Base-by-base conservation (phyloP, 306 rosid species). In the Dalbergia cochinchinensis region DNA sequence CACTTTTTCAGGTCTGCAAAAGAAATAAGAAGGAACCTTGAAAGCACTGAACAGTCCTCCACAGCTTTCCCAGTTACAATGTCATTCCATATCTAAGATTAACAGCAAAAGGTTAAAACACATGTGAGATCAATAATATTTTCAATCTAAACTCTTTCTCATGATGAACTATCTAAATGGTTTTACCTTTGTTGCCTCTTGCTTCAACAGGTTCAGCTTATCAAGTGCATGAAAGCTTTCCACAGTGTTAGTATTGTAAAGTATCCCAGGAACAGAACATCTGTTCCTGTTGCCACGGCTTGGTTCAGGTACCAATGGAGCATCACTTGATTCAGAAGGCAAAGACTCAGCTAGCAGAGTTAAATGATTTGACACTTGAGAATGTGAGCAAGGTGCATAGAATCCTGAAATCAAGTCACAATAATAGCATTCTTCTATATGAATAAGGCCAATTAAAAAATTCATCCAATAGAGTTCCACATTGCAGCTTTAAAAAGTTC, bases 1-100 rank as follows among this genome's bases (percentile, higher is more conserved):
- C 99, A 95, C 61, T 85, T 90, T 76, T 95, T 95, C 78, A 95
- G 86, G 87, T 95, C 99, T 0, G 97, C 98, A 79, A 95, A 95
- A 78, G 98, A 95, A 87, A 95, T 91, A 70, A 92, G 77, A 69
- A 95, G 91, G 84, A 95, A 95, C 69, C 98, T 92, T 51, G 90
- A 88, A 76, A 95, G 94, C 76, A 90, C 71, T n/a, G 97, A 83
- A 85, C 89, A 78, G 51, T 91, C 97, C 84, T 91, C 98, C 85
- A 90, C 65, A 47, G 97, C 99, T 80, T 80, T 92, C 80, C 93
- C 99, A 64, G 86, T 81, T 82, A 73, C 85, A 83, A 95, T 89
- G 90, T 91, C 99, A 79, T 89, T 91, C 99, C 99, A 92, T 64
- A 95, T 95, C 99, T 95, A 84, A 73, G 2, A 74, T 55, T 63